Evolutionary conservation across 805 yeast genomes (phyloP).

Genomic region (Kuraishia capsulata): DNA sequence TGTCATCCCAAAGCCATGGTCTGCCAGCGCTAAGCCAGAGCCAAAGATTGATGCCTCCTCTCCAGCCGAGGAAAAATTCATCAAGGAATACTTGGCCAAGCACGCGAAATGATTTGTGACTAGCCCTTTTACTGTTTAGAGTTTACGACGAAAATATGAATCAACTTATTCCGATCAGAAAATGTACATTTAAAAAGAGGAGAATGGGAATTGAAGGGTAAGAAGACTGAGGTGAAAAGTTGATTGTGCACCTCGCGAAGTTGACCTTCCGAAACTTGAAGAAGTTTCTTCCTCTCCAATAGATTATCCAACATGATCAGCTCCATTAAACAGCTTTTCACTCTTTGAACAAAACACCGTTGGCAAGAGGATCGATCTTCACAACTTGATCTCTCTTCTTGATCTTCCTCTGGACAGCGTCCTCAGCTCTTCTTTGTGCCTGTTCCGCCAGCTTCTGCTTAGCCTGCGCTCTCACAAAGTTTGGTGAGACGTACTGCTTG

Average conservation of each 20-base stretch:
- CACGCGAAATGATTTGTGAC: too few species aligned
- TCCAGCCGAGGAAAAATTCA: slow-evolving; percentile 85
- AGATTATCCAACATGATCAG: background rate
- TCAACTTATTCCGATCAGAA: background rate
- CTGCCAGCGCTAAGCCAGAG: slow-evolving; percentile 42
- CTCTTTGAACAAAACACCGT: slow-evolving; percentile 60
- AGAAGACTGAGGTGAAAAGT: too few species aligned
- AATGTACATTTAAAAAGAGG: background rate
- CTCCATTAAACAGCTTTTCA: background rate
- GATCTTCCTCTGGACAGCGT: slow-evolving; percentile 66
- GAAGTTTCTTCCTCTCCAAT: too few species aligned
- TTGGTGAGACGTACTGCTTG: slow-evolving; percentile 94
- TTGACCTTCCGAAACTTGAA: too few species aligned
- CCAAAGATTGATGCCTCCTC: slow-evolving; percentile 71
- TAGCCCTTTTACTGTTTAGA: slow-evolving; percentile 17
- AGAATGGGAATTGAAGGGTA: background rate
- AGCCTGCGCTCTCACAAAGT: slow-evolving; percentile 83
- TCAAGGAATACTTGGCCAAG: slow-evolving; percentile 56
- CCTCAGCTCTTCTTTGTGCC: slow-evolving; percentile 72
- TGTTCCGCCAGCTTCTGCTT: slow-evolving; percentile 73
- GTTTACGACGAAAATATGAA: slow-evolving; percentile 1
- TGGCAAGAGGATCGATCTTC: slow-evolving; percentile 75
- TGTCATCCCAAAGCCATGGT: slow-evolving; percentile 70
- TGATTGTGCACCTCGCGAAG: too few species aligned
- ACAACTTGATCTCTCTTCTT: slow-evolving; percentile 68